Base-by-base conservation (phyloP, 495 filamentous ascomycete genomes). In the Parathielavia hyrcaniae region DNA sequence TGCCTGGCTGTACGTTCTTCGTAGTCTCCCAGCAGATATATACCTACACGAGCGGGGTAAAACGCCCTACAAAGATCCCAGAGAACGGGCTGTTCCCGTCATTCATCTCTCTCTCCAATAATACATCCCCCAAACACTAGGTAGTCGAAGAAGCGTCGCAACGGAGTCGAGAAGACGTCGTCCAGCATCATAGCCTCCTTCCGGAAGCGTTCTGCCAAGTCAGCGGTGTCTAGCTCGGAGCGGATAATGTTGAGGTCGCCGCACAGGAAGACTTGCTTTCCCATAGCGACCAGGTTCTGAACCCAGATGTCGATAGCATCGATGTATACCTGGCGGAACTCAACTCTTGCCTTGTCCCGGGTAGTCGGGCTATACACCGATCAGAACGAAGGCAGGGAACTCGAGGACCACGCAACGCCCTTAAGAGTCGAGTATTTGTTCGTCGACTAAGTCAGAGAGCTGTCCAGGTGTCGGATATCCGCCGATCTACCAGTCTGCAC, bases 381-480 rank as follows among this genome's bases (percentile, higher is more conserved):
- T 83, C 2, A 98, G 77, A 19, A 98, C 88, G 64, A 98, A 97
- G 13, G 90, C 92, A 1, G 90, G 90, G 64, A 98, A 97, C 65
- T 98, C 93, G 2, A 98, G 79, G n/a, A 96, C 75, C 6, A 97
- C 83, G 64, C 90, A 91, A 40, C 93, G 85, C 5, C 93, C 93
- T 79, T 97, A 93, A 0, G 89, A 90, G 67, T 97, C 92, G 22
- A 97, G 81, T 0, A 76, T 76, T 22, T 76, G 69, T 26, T 89
- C 82, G 71, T 96, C 90, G 23, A 89, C 71, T 5, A 75, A 68
- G 34, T 79, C 76, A 13, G 75, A 69, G 13, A 95, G 77, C 61
- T 95, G 90, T 34, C 77, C 75, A 0, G 71, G 59, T 13, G 75
- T 81, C 7, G 91, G 93, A 69, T 98, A 98, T 12, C 91, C 92